A percentile compares a stretch with the other conserved stretches of the same genome.
Evolutionary conservation across 495 filamentous ascomycete genomes (phyloP).

Genomic region (Lasiosphaeria hispida): DNA sequence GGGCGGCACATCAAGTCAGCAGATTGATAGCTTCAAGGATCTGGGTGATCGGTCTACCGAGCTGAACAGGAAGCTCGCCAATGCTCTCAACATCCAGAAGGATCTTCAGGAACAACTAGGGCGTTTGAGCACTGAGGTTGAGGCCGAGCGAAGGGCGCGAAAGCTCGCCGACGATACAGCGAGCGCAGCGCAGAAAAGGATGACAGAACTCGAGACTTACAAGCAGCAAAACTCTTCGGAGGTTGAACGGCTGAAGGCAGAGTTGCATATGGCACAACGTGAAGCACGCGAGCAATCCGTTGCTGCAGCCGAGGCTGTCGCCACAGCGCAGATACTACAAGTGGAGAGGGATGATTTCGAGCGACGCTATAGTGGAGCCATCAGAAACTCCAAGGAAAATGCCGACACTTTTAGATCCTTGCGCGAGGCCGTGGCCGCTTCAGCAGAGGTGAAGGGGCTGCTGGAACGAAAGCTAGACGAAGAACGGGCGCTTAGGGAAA

Average conservation of each 20-base stretch:
- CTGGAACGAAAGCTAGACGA: slow-evolving; percentile 84
- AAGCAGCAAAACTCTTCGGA: slow-evolving; percentile 79
- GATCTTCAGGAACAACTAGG: slow-evolving; percentile 72
- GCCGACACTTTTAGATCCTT: slow-evolving; percentile 70
- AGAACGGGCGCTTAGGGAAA: slow-evolving; percentile 72
- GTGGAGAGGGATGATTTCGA: slow-evolving; percentile 82
- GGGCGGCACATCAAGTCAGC: slow-evolving; percentile 65
- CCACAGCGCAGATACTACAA: slow-evolving; percentile 66
- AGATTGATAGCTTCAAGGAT: slow-evolving; percentile 62
- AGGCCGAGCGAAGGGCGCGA: slow-evolving; percentile 74
- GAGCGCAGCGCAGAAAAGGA: slow-evolving; percentile 75
- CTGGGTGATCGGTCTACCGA: slow-evolving; percentile 70
- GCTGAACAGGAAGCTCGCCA: slow-evolving; percentile 76
- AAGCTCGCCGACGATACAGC: slow-evolving; percentile 86
- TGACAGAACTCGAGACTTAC: slow-evolving; percentile 76
- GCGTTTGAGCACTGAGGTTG: slow-evolving; percentile 62
- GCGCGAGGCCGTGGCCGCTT: slow-evolving; percentile 74
- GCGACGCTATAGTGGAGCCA: slow-evolving; percentile 64
- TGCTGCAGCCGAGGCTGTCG: slow-evolving; percentile 68
- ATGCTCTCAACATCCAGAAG: slow-evolving; percentile 71
- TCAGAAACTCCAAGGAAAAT: slow-evolving; percentile 66
- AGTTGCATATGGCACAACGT: slow-evolving; percentile 74
- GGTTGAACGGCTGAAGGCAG: slow-evolving; percentile 77
- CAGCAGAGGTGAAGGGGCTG: slow-evolving; percentile 66
- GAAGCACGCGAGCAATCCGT: slow-evolving; percentile 76